These are phyloP conservation scores for Chenopodium formosanum DNA, from an alignment of 148 eudicot genomes.

Conservation along the genomic window DNA sequence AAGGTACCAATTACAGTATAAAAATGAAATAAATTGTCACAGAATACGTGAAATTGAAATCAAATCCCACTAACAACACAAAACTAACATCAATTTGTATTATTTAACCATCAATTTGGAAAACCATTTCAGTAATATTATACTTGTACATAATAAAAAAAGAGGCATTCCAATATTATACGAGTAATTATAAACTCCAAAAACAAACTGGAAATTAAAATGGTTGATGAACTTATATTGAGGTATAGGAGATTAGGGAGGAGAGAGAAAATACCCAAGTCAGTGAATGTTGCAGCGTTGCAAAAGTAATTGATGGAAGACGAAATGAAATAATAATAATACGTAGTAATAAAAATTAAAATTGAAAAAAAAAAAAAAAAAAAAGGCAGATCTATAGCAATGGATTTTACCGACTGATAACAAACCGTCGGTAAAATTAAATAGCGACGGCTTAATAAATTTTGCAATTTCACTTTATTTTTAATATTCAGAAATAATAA, in stretches of 20 bases:
- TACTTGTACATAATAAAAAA: no score
- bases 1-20: background rate
- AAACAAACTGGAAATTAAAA: background rate
- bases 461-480: no score
- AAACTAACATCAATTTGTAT: background rate
- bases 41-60: background rate
- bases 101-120: background rate
- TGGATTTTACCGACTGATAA: no score
- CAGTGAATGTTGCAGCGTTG: background rate
- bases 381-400: no score
- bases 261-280: conserved; percentile 3
- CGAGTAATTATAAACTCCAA: background rate
- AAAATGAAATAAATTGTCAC: background rate
- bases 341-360: no score
- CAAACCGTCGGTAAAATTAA: no score
- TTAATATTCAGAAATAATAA: no score
- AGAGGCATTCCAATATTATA: background rate
- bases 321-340: no score
- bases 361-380: no score
- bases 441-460: no score
- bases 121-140: background rate
- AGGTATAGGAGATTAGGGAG: background rate
- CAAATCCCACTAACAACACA: background rate
- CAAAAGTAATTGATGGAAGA: no score
- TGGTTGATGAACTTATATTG: background rate